phyloP scores from a whole-genome alignment of 2,329 filamentous ascomycete genomes.

The Tolypocladium paradoxum region DNA sequence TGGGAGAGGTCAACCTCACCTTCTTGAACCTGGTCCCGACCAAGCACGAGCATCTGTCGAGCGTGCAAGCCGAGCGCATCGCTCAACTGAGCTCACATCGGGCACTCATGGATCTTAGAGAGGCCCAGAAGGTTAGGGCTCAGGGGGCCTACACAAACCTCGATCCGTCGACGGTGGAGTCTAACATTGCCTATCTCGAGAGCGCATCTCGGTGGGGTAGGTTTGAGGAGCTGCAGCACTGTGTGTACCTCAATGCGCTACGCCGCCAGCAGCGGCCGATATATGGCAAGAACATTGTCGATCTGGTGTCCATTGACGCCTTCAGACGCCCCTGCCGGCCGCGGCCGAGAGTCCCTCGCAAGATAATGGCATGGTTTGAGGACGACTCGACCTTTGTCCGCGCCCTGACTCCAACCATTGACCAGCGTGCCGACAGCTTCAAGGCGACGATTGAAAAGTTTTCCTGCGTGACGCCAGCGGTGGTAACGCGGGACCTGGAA shows the following conservation, averaged over 20 bases:
- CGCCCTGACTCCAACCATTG: constrained; percentile 62
- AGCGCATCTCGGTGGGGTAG: constrained; percentile 57
- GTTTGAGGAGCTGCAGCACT: constrained; percentile 71
- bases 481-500: constrained; percentile 68
- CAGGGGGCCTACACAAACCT: constrained; percentile 43
- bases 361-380: constrained; percentile 65
- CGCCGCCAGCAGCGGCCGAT: constrained; percentile 71
- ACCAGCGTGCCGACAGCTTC: constrained; percentile 60
- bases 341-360: constrained; percentile 47
- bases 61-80: constrained; percentile 39
- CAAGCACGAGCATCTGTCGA: constrained; percentile 55
- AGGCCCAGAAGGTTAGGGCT: constrained; percentile 54
- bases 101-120: constrained; percentile 58
- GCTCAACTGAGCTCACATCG: constrained; percentile 60
- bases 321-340: constrained; percentile 48
- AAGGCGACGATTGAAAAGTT: constrained; percentile 76
- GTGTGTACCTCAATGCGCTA: constrained; percentile 69
- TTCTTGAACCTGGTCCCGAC: constrained; percentile 74
- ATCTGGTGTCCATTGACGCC: constrained; percentile 56
- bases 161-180: constrained; percentile 56
- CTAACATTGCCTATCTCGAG: constrained; percentile 63
- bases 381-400: constrained; percentile 54
- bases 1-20: constrained; percentile 56
- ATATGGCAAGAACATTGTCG: constrained; percentile 70
- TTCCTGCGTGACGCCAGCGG: constrained; percentile 82